Conservation (phyloP, 495 filamentous ascomycete species). For the Aspergillus sclerotiicarbonarius region DNA sequence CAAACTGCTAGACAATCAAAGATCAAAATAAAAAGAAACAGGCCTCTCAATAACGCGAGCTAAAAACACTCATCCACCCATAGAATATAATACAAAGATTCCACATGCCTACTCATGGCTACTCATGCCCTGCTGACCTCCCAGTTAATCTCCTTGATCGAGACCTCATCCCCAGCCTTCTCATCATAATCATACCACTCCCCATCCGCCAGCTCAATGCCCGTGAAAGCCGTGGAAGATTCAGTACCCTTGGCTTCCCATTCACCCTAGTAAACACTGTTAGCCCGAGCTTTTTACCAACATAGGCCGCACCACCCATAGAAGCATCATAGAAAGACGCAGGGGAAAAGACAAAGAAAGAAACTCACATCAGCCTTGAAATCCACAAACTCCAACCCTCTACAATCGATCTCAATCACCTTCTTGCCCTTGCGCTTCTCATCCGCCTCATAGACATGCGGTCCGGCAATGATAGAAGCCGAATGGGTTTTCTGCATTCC, state of each 20-base stretch:
- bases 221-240: slow-evolving; percentile 71
- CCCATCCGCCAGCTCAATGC: slow-evolving; percentile 77
- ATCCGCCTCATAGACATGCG: slow-evolving; percentile 60
- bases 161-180: slow-evolving; percentile 75
- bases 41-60: not conserved
- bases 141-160: slow-evolving; percentile 91
- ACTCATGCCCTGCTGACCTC: slow-evolving; percentile 57
- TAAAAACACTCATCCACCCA: not conserved
- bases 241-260: slow-evolving; percentile 84
- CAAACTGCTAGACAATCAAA: too few relatives aligned
- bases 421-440: slow-evolving; percentile 68
- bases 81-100: not conserved
- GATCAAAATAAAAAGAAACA: not conserved
- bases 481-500: slow-evolving; percentile 57
- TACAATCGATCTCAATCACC: slow-evolving; percentile 86
- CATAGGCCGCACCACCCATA: too few relatives aligned
- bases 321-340: not conserved
- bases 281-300: not conserved
- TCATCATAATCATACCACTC: slow-evolving; percentile 93
- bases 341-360: not conserved
- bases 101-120: not conserved
- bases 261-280: slow-evolving; percentile 58
- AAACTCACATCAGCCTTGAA: slow-evolving; percentile 78
- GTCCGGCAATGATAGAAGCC: slow-evolving; percentile 68
- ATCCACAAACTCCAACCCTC: slow-evolving; percentile 86